Evolutionary conservation across 768 basidiomycete species (phyloP).

Genomic region (Krasilnikovozyma curviuscula): DNA sequence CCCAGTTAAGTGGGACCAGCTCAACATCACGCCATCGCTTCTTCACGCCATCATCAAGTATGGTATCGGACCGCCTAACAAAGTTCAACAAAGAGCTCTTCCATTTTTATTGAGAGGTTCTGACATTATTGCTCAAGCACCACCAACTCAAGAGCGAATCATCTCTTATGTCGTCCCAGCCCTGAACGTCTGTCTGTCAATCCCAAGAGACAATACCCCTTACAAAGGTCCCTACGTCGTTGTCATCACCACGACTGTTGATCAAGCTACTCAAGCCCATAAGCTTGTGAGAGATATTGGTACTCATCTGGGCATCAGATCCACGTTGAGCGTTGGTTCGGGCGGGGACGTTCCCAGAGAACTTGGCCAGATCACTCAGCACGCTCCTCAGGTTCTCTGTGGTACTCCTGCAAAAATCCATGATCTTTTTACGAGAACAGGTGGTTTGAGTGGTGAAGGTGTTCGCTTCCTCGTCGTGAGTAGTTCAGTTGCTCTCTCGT

Average conservation of each 20-base stretch:
- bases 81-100: slow-evolving; percentile 90
- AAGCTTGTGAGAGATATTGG: slow-evolving; percentile 56
- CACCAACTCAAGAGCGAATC: slow-evolving; percentile 94
- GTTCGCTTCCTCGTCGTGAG: slow-evolving; percentile 64
- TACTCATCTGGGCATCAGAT: slow-evolving; percentile 71
- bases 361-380: slow-evolving; percentile 64
- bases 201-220: slow-evolving; percentile 29
- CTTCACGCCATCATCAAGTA: slow-evolving; percentile 78
- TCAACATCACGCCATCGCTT: slow-evolving; percentile 66
- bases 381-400: slow-evolving; percentile 83
- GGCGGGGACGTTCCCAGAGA: slow-evolving; percentile 51
- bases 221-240: slow-evolving; percentile 67
- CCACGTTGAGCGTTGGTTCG: slow-evolving; percentile 65
- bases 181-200: slow-evolving; percentile 33
- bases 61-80: slow-evolving; percentile 93
- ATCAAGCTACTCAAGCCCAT: slow-evolving; percentile 85
- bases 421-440: slow-evolving; percentile 64
- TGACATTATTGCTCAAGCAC: slow-evolving; percentile 96
- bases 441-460: slow-evolving; percentile 59
- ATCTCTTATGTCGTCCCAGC: slow-evolving; percentile 51
- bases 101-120: slow-evolving; percentile 84
- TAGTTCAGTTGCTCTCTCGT: background rate
- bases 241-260: slow-evolving; percentile 93
- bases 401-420: slow-evolving; percentile 94
- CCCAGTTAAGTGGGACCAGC: slow-evolving; percentile 87